Conservation (phyloP, 306 rosid genomes). For the Phaseolus lunatus region DNA sequence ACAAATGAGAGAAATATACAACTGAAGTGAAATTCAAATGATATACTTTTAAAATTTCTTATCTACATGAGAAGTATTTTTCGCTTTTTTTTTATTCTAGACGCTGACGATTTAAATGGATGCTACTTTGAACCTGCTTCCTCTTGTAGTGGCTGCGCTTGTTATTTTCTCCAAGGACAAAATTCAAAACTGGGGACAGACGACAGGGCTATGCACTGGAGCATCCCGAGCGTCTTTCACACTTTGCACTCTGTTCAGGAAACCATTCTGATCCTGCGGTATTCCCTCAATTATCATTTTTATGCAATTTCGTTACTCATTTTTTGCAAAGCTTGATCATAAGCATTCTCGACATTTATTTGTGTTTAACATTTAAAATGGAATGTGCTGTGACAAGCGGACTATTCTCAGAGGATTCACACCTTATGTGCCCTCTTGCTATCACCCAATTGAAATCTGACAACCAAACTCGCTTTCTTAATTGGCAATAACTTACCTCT, state of each 20-base stretch:
- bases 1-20: not conserved
- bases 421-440: not conserved
- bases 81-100: not conserved
- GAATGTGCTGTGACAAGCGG: not conserved
- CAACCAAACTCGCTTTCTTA: not conserved
- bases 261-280: conserved; percentile 99
- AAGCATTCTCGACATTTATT: not conserved
- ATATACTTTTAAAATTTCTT: not conserved
- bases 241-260: conserved; percentile 88
- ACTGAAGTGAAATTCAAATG: not conserved
- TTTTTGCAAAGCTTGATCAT: not conserved
- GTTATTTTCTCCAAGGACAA: conserved; percentile 69
- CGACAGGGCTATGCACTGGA: conserved; percentile 68
- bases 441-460: not conserved
- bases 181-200: conserved; percentile 76
- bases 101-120: conserved; percentile 7
- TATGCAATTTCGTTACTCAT: not conserved
- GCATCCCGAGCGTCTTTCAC: conserved; percentile 83
- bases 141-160: conserved; percentile 85
- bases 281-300: conserved; percentile 39
- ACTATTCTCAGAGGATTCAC: not conserved
- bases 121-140: conserved; percentile 17
- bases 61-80: not conserved
- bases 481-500: not conserved
- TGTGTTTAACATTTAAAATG: not conserved